These are phyloP conservation scores for Tausonia pullulans DNA, from an alignment of 1,284 basidiomycete genomes.

Conservation along the genomic window DNA sequence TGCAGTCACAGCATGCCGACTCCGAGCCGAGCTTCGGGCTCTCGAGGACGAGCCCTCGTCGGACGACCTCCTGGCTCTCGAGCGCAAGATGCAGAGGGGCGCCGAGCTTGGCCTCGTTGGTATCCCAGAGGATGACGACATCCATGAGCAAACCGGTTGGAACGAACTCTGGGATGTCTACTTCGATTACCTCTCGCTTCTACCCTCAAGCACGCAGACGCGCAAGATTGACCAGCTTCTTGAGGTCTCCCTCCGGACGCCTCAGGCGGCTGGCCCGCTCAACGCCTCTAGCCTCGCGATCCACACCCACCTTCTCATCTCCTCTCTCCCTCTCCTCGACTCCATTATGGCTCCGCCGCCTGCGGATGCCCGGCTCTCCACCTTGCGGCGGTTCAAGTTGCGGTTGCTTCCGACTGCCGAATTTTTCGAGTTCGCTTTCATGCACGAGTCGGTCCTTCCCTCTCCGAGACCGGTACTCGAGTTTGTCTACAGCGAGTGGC, in stretches of 20 bases:
- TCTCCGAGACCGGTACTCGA: constrained; percentile 2
- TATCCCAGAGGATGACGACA: neutral
- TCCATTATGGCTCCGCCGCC: neutral
- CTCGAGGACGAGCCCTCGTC: neutral
- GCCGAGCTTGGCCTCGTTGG: constrained; percentile 4
- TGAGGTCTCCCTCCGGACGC: constrained; percentile 2
- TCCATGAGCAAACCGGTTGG: constrained; percentile 5
- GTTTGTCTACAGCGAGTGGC: constrained; percentile 9
- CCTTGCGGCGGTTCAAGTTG: neutral
- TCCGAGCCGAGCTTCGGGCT: constrained; percentile 5
- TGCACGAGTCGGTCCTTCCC: constrained; percentile 11
- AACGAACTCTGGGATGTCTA: constrained; percentile 5
- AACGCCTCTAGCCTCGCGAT: constrained; percentile 6
- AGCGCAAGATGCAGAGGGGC: neutral
- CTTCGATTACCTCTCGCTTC: constrained; percentile 7
- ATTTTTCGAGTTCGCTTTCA: constrained; percentile 15
- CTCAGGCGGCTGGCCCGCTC: neutral
- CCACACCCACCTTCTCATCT: constrained; percentile 14
- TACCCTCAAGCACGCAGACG: neutral
- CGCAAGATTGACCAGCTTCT: constrained; percentile 8
- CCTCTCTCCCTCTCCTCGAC: constrained; percentile 15
- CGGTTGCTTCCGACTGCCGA: constrained; percentile 9
- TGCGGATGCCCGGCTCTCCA: neutral
- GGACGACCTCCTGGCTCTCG: constrained; percentile 2
- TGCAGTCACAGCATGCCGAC: constrained; percentile 6